Evolutionary conservation across 495 filamentous ascomycete species (phyloP).

Genomic region (Penicillium macrosclerotiorum): DNA sequence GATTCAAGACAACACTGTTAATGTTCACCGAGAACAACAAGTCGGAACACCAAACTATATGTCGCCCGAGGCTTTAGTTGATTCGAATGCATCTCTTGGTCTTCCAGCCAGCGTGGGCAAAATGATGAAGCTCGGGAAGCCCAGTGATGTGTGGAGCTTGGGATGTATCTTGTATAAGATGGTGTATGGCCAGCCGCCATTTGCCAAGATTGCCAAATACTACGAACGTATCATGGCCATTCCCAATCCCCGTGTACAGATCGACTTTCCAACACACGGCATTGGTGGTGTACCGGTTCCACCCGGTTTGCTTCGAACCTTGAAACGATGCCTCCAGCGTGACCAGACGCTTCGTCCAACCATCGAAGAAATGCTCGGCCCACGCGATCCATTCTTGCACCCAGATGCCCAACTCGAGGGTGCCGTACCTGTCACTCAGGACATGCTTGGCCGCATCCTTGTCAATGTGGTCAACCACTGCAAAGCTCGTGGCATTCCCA

Average conservation of each 20-base stretch:
- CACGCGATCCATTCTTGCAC: conserved; percentile 76
- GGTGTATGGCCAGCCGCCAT: conserved; percentile 90
- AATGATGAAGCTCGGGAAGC: conserved; percentile 93
- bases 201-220: conserved; percentile 85
- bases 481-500: conserved; percentile 62
- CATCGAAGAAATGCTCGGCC: conserved; percentile 68
- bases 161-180: conserved; percentile 98
- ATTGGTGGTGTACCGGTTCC: conserved; percentile 74
- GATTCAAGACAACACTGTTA: conserved; percentile 94
- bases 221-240: conserved; percentile 76
- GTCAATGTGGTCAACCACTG: conserved; percentile 74
- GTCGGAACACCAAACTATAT: conserved; percentile 98
- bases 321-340: conserved; percentile 77
- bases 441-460: conserved; percentile 72
- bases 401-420: conserved; percentile 64
- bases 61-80: conserved; percentile 90
- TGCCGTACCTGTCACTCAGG: conserved; percentile 70
- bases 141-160: conserved; percentile 92
- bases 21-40: conserved; percentile 93
- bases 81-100: conserved; percentile 69
- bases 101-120: conserved; percentile 60
- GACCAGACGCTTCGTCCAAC: conserved; percentile 76
- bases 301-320: conserved; percentile 63
- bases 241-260: conserved; percentile 78
- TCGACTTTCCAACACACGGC: conserved; percentile 76